Evolutionary conservation across 2,329 filamentous ascomycete species (phyloP).

Genomic region (Pseudopyrenochaeta lycopersici): DNA sequence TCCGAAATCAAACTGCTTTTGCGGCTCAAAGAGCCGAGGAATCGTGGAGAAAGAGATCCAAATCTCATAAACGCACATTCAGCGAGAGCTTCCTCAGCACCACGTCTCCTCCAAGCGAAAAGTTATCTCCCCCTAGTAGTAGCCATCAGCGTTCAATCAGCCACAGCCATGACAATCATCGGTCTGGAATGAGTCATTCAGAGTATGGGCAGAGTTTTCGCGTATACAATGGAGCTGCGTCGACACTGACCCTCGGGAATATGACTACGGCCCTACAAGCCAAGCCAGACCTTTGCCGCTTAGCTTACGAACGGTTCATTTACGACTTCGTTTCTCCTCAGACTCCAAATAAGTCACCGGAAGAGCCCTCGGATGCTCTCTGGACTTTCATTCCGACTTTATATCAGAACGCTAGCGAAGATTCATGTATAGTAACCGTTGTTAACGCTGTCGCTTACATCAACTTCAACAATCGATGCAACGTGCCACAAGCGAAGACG

Average conservation of each 20-base stretch:
- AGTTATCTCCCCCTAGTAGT: conserved; percentile 13
- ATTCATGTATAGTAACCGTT: conserved; percentile 32
- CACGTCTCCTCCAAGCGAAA: conserved; percentile 21
- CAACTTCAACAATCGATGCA: conserved; percentile 38
- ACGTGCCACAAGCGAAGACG: conserved; percentile 29
- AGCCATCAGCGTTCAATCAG: conserved; percentile 5
- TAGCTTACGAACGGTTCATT: conserved; percentile 42
- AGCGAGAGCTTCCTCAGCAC: conserved; percentile 19
- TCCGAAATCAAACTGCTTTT: conserved; percentile 44
- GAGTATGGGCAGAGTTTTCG: conserved; percentile 4
- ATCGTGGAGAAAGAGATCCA: conserved; percentile 45
- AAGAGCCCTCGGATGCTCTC: conserved; percentile 32
- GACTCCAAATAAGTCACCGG: conserved; percentile 18
- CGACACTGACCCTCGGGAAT: conserved; percentile 14
- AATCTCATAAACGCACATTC: conserved; percentile 29
- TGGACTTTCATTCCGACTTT: conserved; percentile 39
- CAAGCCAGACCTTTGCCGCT: conserved; percentile 27
- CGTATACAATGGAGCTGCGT: not conserved
- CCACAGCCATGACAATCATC: not conserved
- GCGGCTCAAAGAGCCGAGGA: conserved; percentile 46
- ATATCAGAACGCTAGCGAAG: conserved; percentile 27
- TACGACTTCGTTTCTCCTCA: conserved; percentile 43
- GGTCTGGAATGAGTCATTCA: conserved; percentile 1
- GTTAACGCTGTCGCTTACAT: conserved; percentile 38
- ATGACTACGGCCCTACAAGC: conserved; percentile 20